phyloP scores from a whole-genome alignment of 441 rosid genomes.

The Adansonia gregorii region DNA sequence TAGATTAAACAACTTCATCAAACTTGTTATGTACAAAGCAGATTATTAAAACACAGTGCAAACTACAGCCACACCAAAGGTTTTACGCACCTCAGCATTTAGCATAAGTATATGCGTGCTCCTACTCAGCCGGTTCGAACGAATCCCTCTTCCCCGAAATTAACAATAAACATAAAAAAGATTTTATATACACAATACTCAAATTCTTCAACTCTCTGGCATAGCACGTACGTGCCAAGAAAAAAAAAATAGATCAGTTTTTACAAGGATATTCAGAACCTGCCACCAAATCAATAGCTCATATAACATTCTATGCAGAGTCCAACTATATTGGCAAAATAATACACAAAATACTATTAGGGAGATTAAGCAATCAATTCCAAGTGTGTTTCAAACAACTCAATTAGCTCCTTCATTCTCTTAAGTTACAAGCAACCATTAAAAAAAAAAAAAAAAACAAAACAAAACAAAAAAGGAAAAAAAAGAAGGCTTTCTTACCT shows the following conservation, averaged over 20 bases:
- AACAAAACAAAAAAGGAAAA: neutral
- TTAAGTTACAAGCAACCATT: slow-evolving; percentile 7
- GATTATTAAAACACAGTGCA: neutral
- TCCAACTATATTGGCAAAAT: slow-evolving; percentile 2
- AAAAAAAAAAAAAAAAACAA: neutral
- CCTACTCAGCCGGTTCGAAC: neutral
- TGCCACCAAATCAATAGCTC: slow-evolving; percentile 23
- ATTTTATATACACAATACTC: neutral
- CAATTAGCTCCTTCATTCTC: neutral
- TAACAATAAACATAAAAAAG: neutral
- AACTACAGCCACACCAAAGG: neutral
- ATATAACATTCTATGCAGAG: neutral
- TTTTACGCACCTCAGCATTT: neutral
- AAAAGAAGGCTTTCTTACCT: slow-evolving; percentile 5
- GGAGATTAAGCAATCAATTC: slow-evolving; percentile 23
- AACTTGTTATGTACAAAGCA: slow-evolving; percentile 13
- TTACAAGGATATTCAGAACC: slow-evolving; percentile 20
- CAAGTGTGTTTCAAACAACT: neutral
- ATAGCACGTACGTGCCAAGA: neutral
- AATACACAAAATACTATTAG: neutral
- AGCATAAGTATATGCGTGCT: neutral
- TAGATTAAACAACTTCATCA: neutral
- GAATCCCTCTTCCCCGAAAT: neutral
- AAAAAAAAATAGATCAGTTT: neutral
- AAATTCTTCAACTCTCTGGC: neutral